phyloP scores from a whole-genome alignment of 2,329 filamentous ascomycete genomes.

The Sporothrix euskadiensis region DNA sequence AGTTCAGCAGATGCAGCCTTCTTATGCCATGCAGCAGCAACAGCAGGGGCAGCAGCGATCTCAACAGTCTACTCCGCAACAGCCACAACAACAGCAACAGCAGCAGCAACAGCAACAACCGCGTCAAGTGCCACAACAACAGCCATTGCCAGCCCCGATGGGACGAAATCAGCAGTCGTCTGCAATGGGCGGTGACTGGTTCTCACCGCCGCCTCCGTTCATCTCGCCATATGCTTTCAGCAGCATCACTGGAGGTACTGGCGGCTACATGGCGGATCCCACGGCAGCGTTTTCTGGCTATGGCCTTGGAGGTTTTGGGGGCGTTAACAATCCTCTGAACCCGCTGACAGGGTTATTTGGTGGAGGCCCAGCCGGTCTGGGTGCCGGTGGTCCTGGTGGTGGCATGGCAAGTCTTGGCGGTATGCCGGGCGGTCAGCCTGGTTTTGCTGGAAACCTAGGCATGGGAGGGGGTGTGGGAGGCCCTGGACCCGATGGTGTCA shows the following conservation, averaged over 20 bases:
- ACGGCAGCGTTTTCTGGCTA: constrained; percentile 34
- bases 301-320: constrained; percentile 31
- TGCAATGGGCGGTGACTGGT: constrained; percentile 51
- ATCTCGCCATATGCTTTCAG: constrained; percentile 54
- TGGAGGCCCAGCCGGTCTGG: background rate
- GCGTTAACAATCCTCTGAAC: constrained; percentile 22
- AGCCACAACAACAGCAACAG: constrained; percentile 30
- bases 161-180: constrained; percentile 44
- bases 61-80: constrained; percentile 39
- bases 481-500: background rate
- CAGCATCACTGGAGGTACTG: constrained; percentile 40
- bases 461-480: constrained; percentile 31
- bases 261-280: constrained; percentile 32
- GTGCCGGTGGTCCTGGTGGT: background rate
- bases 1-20: background rate
- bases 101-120: background rate
- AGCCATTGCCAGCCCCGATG: constrained; percentile 36
- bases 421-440: background rate
- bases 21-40: constrained; percentile 46
- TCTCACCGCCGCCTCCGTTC: constrained; percentile 53
- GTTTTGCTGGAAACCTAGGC: constrained; percentile 33
- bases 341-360: constrained; percentile 28
- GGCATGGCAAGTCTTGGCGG: constrained; percentile 13
- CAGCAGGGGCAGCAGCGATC: constrained; percentile 40
- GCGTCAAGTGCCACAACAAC: constrained; percentile 19